These are phyloP conservation scores for Blastobotrys capitulatus DNA, from an alignment of 1,139 yeast genomes.

Conservation along the genomic window DNA sequence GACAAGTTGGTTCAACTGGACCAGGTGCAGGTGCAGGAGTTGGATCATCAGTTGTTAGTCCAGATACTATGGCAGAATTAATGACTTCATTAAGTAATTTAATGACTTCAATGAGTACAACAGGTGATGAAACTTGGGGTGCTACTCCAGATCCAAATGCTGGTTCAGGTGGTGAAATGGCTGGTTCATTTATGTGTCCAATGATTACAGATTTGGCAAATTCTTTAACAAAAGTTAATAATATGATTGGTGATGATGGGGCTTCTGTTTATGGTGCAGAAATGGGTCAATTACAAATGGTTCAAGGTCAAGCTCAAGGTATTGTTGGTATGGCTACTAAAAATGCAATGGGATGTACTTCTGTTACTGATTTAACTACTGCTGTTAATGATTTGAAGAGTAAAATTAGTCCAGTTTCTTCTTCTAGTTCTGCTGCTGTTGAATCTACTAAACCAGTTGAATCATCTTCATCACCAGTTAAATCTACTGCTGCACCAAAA, in stretches of 20 bases:
- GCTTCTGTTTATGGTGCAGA: neutral
- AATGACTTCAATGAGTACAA: neutral
- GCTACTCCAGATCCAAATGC: neutral
- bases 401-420: neutral
- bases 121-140: neutral
- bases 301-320: neutral
- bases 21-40: neutral
- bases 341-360: conserved; percentile 4
- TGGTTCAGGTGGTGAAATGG: neutral
- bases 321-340: conserved; percentile 1
- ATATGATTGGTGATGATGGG: neutral
- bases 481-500: neutral
- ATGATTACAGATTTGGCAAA: conserved; percentile 4
- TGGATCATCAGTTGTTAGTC: neutral
- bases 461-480: no score
- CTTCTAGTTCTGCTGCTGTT: neutral
- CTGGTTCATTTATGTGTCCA: conserved; percentile 5
- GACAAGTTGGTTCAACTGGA: neutral
- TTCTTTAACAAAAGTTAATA: neutral
- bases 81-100: neutral
- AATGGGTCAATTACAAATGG: neutral
- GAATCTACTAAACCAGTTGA: neutral
- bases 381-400: neutral
- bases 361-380: neutral
- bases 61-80: conserved; percentile 2